Evolutionary conservation across 768 basidiomycete genomes (phyloP), one percentile per base, ranked within the genome.

Genomic region (Leccinum disarticulatum): DNA sequence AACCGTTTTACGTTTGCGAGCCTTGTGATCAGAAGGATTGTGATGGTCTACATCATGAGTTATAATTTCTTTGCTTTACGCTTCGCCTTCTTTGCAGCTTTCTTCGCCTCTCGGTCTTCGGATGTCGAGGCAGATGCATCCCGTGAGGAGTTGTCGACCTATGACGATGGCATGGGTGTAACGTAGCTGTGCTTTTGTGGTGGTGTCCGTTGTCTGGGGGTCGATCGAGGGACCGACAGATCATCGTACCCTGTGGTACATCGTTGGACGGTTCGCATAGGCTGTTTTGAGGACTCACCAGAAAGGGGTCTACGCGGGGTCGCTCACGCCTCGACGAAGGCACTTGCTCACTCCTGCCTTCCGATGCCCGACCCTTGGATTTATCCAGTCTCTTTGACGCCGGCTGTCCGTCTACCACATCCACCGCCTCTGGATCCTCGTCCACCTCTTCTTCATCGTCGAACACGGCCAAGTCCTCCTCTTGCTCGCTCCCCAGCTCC

Each of bases 391-490:
- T 8, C 15, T 52, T 57, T 33, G 52, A 48, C 4, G 6, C 41
- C 3, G 48, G 43, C 1, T 28, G 19, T 4, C 27, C 56, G 33
- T 62, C 62, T 49, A 13, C 35, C 3, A 8, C 36, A 55, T 56
- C 61, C 58, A 65, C 66, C 2, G 31, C 58, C 2, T 54, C 61
- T 52, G 56, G 56, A 30, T 46, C 54, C 27, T 59, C 60, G 50
- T 35, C 47, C 19, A n/a, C 59, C 41, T 51, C 35, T 11, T 64
- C 59, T 10, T 64, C 59, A 51, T 73, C 76, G 47, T 72, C 74
- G 43, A 80, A 73, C 4, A 81, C 68, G 54, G 73, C 65, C 22
- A 80, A 61, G 11, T 72, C 77, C 4, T 75, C 78, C 13, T 77
- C 80, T 54, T 81, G 82, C 76, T 78, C 3, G 90, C n/a, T n/a